Conservation (phyloP, 306 rosid genomes). For the Hippophae gyantsensis region DNA sequence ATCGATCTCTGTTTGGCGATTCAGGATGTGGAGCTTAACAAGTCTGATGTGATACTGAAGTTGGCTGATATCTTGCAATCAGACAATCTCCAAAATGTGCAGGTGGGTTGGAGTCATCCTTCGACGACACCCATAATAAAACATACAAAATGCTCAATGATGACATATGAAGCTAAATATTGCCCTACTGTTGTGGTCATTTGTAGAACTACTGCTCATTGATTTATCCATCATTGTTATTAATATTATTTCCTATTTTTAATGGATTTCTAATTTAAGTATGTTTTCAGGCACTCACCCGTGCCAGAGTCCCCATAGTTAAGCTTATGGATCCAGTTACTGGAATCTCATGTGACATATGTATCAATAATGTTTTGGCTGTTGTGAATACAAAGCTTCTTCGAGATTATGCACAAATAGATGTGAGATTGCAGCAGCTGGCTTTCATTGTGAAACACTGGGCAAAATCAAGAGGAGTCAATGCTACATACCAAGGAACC, state of each 20-base stretch:
- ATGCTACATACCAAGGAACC: constrained; percentile 95
- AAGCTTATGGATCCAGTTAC: constrained; percentile 93
- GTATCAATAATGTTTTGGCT: constrained; percentile 90
- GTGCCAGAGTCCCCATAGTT: constrained; percentile 95
- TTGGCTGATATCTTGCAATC: constrained; percentile 78
- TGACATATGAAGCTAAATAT: background rate
- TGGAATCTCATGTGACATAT: constrained; percentile 88
- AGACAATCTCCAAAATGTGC: constrained; percentile 83
- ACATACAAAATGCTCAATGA: background rate
- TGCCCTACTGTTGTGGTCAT: too few species aligned
- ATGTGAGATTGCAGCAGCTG: constrained; percentile 63
- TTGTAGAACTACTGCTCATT: background rate
- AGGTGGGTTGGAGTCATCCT: constrained; percentile 43
- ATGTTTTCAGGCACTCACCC: constrained; percentile 79
- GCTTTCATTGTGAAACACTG: constrained; percentile 89
- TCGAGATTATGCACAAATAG: constrained; percentile 69
- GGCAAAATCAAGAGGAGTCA: constrained; percentile 98
- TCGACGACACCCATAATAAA: background rate
- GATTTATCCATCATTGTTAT: background rate
- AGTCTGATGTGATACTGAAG: constrained; percentile 61
- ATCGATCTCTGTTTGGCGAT: constrained; percentile 89
- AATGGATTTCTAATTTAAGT: constrained; percentile 1
- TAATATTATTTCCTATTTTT: background rate
- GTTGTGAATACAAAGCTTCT: constrained; percentile 93
- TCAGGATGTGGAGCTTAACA: constrained; percentile 53